Conservation (phyloP, 306 rosid genomes). For the Quercus variabilis region DNA sequence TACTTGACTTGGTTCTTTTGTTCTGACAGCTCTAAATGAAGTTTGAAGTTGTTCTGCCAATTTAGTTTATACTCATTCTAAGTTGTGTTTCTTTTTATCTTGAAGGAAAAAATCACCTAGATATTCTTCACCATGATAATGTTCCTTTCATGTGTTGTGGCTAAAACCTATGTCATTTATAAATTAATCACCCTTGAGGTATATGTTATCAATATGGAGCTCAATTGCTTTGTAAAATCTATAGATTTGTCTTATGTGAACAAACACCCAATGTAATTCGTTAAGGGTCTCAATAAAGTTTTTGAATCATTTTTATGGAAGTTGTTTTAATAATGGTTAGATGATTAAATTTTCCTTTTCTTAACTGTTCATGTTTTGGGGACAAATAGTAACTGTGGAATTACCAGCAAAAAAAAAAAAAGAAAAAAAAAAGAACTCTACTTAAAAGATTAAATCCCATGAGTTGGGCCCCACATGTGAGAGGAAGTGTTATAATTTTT, state of each 20-base stretch:
- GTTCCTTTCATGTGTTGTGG: not conserved
- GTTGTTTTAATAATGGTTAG: not conserved
- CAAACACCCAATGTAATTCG: not conserved
- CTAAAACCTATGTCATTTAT: not conserved
- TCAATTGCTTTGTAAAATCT: not conserved
- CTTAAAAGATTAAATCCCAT: no score
- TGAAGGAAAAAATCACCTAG: not conserved
- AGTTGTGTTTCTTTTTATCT: no score
- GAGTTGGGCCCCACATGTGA: no score
- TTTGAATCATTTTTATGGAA: not conserved
- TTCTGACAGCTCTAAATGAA: not conserved
- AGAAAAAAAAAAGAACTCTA: no score
- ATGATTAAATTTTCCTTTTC: no score
- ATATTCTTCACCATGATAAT: not conserved
- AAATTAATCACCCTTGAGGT: not conserved
- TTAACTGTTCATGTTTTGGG: no score
- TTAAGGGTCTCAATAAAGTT: not conserved
- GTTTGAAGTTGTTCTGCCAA: not conserved
- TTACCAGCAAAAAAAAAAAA: no score
- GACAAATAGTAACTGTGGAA: no score
- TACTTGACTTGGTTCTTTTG: not conserved
- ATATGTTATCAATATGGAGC: not conserved
- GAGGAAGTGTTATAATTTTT: no score
- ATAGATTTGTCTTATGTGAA: not conserved
- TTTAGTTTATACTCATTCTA: not conserved